Evolutionary conservation across 2,329 filamentous ascomycete species (phyloP), one percentile per base, ranked within the genome.

Genomic region (Aspergillus melleus): DNA sequence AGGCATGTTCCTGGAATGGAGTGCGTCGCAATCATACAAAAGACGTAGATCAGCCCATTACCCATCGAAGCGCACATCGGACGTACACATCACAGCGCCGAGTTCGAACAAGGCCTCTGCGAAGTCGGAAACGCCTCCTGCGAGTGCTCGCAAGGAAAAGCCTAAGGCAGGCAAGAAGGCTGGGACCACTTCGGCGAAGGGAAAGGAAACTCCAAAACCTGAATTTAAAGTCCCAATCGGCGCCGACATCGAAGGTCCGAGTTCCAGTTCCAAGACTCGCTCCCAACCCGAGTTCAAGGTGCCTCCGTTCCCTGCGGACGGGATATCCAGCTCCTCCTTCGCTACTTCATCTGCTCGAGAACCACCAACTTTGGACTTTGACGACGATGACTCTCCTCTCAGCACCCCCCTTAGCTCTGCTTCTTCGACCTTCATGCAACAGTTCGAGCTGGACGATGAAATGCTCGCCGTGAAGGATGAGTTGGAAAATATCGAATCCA

Each of bases 321-420:
- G 57, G 9, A 62, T 64, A 16, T 68, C 71, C 9, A 70, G 64
- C 57, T 72, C 73, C 10, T 75, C 74, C 3, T 52, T 71, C 14
- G 66, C 64, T 12, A 64, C 68, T 26, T 65, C 64, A 24, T 70
- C 68, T 5, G 60, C 59, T 47, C 65, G 64, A 22, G 64, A 69
- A 12, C 49, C 53, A 20, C 50, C 57, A 20, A 39, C 64, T n/a
- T 59, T 70, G 24, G 70, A 68, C 9, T 67, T 68, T 11, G 65
- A 71, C 44, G 61, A 70, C 11, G 70, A 70, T 26, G 64, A 70
- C 39, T 76, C 72, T 8, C 58, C 72, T 1, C 63, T 75, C 16
- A 74, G 70, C 59, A 72, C 72, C 8, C 59, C 70, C 5, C 64
- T 73, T n/a, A 74, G 75, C 62, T 73, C 70, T 4, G 56, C 64